Percentiles rank a stretch among this genome's conserved stretches.
phyloP scores from a whole-genome alignment of 2,329 filamentous ascomycete genomes.

The Colletotrichum ledebouriae region DNA sequence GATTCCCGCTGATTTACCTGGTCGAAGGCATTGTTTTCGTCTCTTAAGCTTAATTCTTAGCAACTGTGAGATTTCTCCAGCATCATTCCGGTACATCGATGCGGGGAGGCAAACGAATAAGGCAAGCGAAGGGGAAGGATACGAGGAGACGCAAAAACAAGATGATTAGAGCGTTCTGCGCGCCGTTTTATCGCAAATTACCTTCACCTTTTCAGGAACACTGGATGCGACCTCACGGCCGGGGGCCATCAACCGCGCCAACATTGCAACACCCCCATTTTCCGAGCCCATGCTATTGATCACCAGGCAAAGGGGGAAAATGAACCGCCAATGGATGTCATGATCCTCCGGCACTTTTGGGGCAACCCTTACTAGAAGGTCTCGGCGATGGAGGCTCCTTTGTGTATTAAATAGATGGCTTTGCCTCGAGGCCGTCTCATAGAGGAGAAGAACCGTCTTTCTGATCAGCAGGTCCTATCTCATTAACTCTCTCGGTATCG shows the following conservation, averaged over 20 bases:
- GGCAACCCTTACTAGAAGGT: constrained; percentile 13
- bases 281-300: too few relatives aligned
- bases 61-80: neutral
- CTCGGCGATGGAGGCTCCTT: constrained; percentile 26
- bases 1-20: neutral
- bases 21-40: neutral
- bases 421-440: neutral
- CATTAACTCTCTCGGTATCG: constrained; percentile 7
- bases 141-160: neutral
- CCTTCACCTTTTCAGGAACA: constrained; percentile 28
- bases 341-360: constrained; percentile 5
- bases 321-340: neutral
- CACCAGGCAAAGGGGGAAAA: too few relatives aligned
- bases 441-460: neutral
- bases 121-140: neutral
- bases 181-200: constrained; percentile 32
- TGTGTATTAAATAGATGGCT: constrained; percentile 27
- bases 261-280: neutral
- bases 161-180: constrained; percentile 12
- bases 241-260: neutral
- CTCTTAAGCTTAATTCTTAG: neutral
- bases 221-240: constrained; percentile 15
- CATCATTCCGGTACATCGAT: constrained; percentile 19
- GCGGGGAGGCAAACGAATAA: constrained; percentile 21
- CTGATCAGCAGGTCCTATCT: constrained; percentile 21